Conservation (phyloP, 345 rosid genomes). For the Brassica cretica region DNA sequence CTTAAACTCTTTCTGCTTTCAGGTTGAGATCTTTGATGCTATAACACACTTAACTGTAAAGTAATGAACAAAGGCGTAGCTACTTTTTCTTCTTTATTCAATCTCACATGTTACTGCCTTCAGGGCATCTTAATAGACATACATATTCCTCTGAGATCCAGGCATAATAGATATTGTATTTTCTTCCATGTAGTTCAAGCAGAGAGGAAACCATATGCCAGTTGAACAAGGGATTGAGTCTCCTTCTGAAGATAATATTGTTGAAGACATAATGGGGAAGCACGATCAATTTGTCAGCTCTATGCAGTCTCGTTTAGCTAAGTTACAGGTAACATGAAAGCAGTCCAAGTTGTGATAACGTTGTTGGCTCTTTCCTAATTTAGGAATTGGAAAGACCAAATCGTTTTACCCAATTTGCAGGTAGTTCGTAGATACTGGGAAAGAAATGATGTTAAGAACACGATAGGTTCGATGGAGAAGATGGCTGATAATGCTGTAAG, state of each 20-base stretch:
- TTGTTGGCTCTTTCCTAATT: conserved; percentile 1
- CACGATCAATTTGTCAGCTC: conserved; percentile 84
- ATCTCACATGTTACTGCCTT: not conserved
- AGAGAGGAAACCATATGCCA: conserved; percentile 60
- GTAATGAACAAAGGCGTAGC: not conserved
- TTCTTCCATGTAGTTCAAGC: conserved; percentile 49
- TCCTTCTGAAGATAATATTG: conserved; percentile 68
- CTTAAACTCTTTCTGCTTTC: not conserved
- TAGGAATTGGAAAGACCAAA: conserved; percentile 1
- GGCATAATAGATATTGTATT: conserved; percentile 15
- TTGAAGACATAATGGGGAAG: conserved; percentile 66
- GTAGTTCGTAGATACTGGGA: conserved; percentile 86
- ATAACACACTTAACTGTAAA: conserved; percentile 8
- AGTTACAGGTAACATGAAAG: conserved; percentile 73
- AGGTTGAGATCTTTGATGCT: conserved; percentile 20
- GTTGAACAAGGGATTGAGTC: conserved; percentile 55
- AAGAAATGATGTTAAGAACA: conserved; percentile 79
- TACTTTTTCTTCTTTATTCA: not conserved
- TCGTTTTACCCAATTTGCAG: conserved; percentile 47
- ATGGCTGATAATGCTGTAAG: conserved; percentile 94
- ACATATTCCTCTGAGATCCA: conserved; percentile 3
- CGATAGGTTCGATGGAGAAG: conserved; percentile 74
- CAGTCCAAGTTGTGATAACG: conserved; percentile 19
- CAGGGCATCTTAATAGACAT: conserved; percentile 7
- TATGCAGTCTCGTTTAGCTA: conserved; percentile 89